Conservation (phyloP, 2,329 filamentous ascomycete species). For the Drechslerella dactyloides region DNA sequence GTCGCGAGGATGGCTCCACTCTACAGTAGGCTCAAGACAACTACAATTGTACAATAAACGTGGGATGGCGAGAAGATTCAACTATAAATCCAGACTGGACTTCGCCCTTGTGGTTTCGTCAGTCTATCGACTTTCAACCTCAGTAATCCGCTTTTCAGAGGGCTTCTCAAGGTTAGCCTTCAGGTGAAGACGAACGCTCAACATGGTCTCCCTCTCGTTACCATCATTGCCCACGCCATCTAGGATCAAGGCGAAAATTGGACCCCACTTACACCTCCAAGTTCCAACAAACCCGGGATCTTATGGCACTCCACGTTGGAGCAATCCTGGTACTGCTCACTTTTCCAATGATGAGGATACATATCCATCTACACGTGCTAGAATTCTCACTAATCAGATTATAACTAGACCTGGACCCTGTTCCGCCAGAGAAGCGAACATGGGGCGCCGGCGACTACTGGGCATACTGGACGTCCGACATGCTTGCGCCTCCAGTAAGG, state of each 20-base stretch:
- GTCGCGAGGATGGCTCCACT: constrained; percentile 50
- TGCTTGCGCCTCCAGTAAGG: constrained; percentile 59
- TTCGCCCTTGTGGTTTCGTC: constrained; percentile 34
- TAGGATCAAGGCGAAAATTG: constrained; percentile 57
- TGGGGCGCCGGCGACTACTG: constrained; percentile 64
- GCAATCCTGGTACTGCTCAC: constrained; percentile 59
- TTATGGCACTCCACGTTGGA: constrained; percentile 60
- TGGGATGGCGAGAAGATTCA: constrained; percentile 32
- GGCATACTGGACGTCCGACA: constrained; percentile 63
- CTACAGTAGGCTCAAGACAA: not conserved
- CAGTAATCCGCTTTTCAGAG: constrained; percentile 9
- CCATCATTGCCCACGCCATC: constrained; percentile 52
- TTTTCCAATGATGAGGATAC: constrained; percentile 53
- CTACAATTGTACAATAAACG: constrained; percentile 15
- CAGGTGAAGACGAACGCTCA: constrained; percentile 13
- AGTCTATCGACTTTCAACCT: constrained; percentile 20
- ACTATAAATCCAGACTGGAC: constrained; percentile 50
- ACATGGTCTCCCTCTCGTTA: constrained; percentile 46
- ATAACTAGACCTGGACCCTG: constrained; percentile 54
- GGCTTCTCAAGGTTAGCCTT: constrained; percentile 11
- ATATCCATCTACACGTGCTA: too few relatives aligned
- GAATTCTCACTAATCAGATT: constrained; percentile 56
- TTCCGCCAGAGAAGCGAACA: constrained; percentile 60
- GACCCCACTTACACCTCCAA: constrained; percentile 58
- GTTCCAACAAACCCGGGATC: constrained; percentile 59